phyloP scores from a whole-genome alignment of 352 stramenopile species.

The Globisporangium cystogenes region DNA sequence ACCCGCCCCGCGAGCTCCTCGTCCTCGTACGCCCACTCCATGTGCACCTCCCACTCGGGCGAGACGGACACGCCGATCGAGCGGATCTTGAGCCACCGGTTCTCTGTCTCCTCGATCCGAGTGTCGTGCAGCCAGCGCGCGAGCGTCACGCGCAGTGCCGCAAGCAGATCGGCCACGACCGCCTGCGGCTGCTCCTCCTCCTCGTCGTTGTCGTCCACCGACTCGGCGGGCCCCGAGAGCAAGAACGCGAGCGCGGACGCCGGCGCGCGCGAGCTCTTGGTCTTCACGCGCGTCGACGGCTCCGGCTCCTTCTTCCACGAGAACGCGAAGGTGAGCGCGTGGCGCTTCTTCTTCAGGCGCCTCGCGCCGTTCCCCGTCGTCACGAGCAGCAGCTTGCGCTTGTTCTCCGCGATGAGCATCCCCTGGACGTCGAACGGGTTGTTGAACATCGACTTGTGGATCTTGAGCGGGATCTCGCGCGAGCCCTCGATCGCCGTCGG shows the following conservation, averaged over 20 bases:
- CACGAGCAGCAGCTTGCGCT: constrained; percentile 78
- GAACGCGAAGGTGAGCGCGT: constrained; percentile 68
- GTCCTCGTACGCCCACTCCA: constrained; percentile 84
- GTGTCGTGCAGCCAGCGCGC: constrained; percentile 64
- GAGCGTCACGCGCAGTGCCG: constrained; percentile 34
- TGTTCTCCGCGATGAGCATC: constrained; percentile 71
- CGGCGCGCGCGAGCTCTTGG: constrained; percentile 52
- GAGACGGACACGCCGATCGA: constrained; percentile 64
- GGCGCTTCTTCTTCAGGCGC: constrained; percentile 85
- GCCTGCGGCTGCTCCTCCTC: constrained; percentile 63
- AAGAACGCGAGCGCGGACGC: constrained; percentile 78
- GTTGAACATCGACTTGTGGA: constrained; percentile 86
- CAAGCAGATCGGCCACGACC: constrained; percentile 45
- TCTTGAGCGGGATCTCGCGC: constrained; percentile 62
- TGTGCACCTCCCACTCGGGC: constrained; percentile 71
- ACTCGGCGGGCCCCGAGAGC: constrained; percentile 62
- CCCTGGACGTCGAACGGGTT: constrained; percentile 67
- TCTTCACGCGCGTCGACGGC: constrained; percentile 56
- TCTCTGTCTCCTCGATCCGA: constrained; percentile 49
- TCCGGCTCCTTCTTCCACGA: constrained; percentile 81
- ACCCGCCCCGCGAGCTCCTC: constrained; percentile 78
- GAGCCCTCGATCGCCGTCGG: constrained; percentile 32
- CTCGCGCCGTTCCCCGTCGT: constrained; percentile 55
- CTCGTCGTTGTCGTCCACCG: constrained; percentile 68
- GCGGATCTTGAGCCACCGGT: constrained; percentile 70